Percentiles rank a stretch among this genome's conserved stretches.
phyloP scores from a whole-genome alignment of 164 flowering plant genomes.

The Magnolia officinalis region DNA sequence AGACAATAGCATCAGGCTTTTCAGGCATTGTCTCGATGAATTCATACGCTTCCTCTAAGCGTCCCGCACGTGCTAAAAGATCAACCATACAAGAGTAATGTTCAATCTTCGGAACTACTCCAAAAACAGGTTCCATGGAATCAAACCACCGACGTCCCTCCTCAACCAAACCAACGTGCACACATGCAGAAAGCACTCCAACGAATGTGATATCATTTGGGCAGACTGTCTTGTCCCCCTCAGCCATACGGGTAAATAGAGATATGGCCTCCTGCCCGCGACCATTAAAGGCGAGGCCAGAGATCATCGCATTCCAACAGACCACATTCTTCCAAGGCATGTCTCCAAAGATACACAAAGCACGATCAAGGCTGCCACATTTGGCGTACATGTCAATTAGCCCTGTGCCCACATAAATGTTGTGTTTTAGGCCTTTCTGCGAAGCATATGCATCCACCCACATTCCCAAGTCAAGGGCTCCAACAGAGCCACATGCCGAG shows the following conservation, averaged over 20 bases:
- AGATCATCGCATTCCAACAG: constrained; percentile 30
- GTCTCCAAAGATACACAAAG: constrained; percentile 17
- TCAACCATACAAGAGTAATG: constrained; percentile 45
- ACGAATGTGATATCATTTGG: constrained; percentile 34
- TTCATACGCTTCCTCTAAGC: constrained; percentile 56
- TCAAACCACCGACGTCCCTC: constrained; percentile 23
- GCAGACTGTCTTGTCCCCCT: constrained; percentile 2
- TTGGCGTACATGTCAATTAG: constrained; percentile 28
- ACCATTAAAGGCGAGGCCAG: constrained; percentile 25
- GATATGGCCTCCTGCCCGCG: constrained; percentile 26
- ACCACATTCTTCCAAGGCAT: constrained; percentile 21
- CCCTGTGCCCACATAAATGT: constrained; percentile 23
- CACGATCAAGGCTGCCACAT: constrained; percentile 26
- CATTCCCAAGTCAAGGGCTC: constrained; percentile 28
- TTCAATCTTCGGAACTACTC: constrained; percentile 51
- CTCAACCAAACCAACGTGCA: constrained; percentile 28
- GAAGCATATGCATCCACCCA: constrained; percentile 25
- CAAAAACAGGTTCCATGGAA: constrained; percentile 20
- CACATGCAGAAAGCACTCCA: constrained; percentile 34
- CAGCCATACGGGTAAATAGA: constrained; percentile 20
- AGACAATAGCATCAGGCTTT: constrained; percentile 55
- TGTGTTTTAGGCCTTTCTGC: constrained; percentile 13
- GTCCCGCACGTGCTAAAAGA: constrained; percentile 74
- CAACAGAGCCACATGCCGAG: constrained; percentile 30
- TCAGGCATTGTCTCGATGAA: constrained; percentile 58